Conservation (phyloP, 192 early-diverging fungal genomes). For the Backusella tuberculispora region DNA sequence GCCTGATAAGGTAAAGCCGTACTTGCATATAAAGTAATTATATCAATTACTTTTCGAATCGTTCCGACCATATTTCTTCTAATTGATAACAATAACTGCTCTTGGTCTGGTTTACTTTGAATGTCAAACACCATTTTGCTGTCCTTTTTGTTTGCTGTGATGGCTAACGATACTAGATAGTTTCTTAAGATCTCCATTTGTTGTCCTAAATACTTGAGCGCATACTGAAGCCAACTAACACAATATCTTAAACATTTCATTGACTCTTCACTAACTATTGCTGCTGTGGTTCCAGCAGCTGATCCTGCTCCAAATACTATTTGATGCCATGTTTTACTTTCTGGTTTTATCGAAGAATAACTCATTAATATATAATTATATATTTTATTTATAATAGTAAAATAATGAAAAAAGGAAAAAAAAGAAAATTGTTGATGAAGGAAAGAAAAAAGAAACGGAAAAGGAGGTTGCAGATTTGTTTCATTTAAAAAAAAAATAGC, state of each 20-base stretch:
- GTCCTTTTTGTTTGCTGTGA: background rate
- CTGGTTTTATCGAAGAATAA: background rate
- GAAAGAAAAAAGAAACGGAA: slow-evolving; percentile 1
- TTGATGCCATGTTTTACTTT: slow-evolving; percentile 51
- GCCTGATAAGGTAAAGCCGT: slow-evolving; percentile 81
- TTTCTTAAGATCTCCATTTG: slow-evolving; percentile 65
- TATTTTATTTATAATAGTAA: background rate
- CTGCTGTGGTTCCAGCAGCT: slow-evolving; percentile 64
- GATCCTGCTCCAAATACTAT: slow-evolving; percentile 61
- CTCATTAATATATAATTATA: background rate
- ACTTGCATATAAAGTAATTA: slow-evolving; percentile 84
- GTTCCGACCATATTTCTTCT: slow-evolving; percentile 84
- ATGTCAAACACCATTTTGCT: background rate
- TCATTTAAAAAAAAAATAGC: background rate
- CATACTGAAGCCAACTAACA: slow-evolving; percentile 83
- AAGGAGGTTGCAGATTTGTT: background rate
- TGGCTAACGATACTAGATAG: slow-evolving; percentile 54
- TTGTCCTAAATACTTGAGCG: slow-evolving; percentile 66
- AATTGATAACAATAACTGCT: slow-evolving; percentile 20
- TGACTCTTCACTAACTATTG: slow-evolving; percentile 86
- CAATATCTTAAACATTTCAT: slow-evolving; percentile 87
- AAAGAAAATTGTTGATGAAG: background rate
- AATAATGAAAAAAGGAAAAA: background rate
- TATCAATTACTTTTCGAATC: slow-evolving; percentile 79
- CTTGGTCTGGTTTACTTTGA: slow-evolving; percentile 24